Evolutionary conservation across 768 basidiomycete species (phyloP).

Genomic region (Sarcodon aspratus): DNA sequence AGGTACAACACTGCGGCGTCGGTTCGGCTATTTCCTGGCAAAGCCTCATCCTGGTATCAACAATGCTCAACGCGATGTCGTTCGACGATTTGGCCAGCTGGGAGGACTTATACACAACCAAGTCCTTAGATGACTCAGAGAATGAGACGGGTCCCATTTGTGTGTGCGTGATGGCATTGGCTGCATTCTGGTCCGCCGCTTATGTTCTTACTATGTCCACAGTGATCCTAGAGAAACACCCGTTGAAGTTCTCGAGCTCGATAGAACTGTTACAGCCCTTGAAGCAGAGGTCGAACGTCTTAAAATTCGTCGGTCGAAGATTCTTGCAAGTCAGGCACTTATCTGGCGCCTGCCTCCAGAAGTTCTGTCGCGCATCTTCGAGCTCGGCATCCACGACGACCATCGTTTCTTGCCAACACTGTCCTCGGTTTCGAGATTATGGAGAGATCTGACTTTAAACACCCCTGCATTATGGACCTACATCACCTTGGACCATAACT

Average conservation of each 20-base stretch:
- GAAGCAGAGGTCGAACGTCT: conserved; percentile 13
- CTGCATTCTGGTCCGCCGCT: too few relatives aligned
- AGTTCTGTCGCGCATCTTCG: conserved; percentile 18
- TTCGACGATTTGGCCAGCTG: too few relatives aligned
- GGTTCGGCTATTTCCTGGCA: too few relatives aligned
- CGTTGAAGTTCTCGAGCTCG: conserved; percentile 13
- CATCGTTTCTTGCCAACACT: conserved; percentile 10
- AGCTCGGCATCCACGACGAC: conserved; percentile 16
- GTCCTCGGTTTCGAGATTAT: conserved; percentile 16
- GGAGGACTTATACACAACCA: too few relatives aligned
- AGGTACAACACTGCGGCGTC: too few relatives aligned
- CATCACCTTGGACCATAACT: conserved; percentile 15
- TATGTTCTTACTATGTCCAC: background rate
- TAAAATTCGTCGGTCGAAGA: conserved; percentile 8
- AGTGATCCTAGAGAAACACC: conserved; percentile 15
- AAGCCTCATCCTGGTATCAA: too few relatives aligned
- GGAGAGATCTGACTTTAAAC: conserved; percentile 14
- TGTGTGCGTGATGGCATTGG: too few relatives aligned
- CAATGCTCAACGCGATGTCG: too few relatives aligned
- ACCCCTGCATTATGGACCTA: conserved; percentile 19
- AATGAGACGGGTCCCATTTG: too few relatives aligned
- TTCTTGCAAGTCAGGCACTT: conserved; percentile 15
- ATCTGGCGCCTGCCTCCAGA: conserved; percentile 16
- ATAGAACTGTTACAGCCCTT: conserved; percentile 13
- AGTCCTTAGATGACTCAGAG: too few relatives aligned